Percentiles rank a stretch among this genome's conserved stretches.
These are phyloP conservation scores for Thraustochytrium sp. DNA, from an alignment of 352 stramenopile species.

Conservation along the genomic window DNA sequence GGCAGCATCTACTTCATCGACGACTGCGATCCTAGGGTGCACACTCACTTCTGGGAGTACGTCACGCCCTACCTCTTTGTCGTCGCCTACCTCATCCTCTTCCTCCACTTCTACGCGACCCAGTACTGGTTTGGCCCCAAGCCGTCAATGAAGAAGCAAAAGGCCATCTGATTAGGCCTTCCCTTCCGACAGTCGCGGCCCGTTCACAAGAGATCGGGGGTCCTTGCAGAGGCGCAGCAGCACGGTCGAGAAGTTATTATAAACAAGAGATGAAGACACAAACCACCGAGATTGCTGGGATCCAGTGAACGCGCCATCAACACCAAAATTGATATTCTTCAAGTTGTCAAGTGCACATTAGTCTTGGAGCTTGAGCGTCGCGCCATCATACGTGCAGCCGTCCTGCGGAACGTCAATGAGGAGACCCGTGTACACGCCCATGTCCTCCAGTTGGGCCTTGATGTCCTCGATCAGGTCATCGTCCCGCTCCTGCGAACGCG, in stretches of 20 bases:
- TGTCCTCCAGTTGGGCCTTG: neutral
- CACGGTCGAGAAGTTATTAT: too few relatives aligned
- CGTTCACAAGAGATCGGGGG: too few relatives aligned
- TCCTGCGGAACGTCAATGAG: neutral
- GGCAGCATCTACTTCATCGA: neutral
- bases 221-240: too few relatives aligned
- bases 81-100: slow-evolving; percentile 26
- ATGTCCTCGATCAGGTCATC: neutral
- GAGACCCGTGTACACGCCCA: neutral
- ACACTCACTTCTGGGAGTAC: slow-evolving; percentile 38
- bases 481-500: neutral
- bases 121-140: neutral
- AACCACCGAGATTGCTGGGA: too few relatives aligned
- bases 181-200: too few relatives aligned
- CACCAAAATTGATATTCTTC: neutral
- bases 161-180: neutral
- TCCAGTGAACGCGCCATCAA: too few relatives aligned
- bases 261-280: too few relatives aligned
- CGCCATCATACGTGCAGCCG: neutral
- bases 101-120: slow-evolving; percentile 35
- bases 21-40: neutral
- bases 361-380: neutral
- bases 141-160: slow-evolving; percentile 6
- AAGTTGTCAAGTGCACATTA: neutral
- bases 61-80: slow-evolving; percentile 25